phyloP scores from a whole-genome alignment of 345 rosid species.

The Lenwebbia sp. region DNA sequence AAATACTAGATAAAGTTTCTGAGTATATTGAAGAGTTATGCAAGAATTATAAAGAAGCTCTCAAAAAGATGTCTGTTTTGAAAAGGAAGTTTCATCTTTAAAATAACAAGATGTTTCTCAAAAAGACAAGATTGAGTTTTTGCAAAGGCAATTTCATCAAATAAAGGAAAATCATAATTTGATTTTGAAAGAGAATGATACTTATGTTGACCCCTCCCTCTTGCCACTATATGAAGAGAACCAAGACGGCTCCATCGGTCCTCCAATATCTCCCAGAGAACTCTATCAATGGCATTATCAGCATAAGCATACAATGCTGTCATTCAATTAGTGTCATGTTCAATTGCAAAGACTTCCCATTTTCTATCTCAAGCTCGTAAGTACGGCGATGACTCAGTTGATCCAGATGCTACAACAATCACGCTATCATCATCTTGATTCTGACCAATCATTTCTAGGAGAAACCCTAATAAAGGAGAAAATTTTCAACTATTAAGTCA shows the following conservation, averaged over 20 bases:
- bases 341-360: not conserved
- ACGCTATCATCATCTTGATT: slow-evolving; percentile 2
- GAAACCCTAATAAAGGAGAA: slow-evolving; percentile 36
- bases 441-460: slow-evolving; percentile 24
- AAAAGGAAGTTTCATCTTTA: too few species aligned
- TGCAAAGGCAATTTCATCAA: too few species aligned
- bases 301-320: not conserved
- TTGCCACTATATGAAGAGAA: not conserved
- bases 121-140: too few species aligned
- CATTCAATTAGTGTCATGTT: not conserved
- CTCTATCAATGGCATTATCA: not conserved
- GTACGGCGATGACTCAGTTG: not conserved
- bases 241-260: not conserved
- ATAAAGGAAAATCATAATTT: too few species aligned
- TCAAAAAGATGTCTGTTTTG: too few species aligned
- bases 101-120: too few species aligned
- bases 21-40: too few species aligned
- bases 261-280: not conserved
- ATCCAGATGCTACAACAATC: not conserved
- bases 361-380: not conserved
- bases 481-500: not conserved
- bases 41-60: too few species aligned
- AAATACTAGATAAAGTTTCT: too few species aligned
- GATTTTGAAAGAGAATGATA: too few species aligned
- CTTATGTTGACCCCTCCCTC: not conserved